These are phyloP conservation scores for Gossypium arboreum DNA, from an alignment of 345 rosid genomes.

Conservation along the genomic window DNA sequence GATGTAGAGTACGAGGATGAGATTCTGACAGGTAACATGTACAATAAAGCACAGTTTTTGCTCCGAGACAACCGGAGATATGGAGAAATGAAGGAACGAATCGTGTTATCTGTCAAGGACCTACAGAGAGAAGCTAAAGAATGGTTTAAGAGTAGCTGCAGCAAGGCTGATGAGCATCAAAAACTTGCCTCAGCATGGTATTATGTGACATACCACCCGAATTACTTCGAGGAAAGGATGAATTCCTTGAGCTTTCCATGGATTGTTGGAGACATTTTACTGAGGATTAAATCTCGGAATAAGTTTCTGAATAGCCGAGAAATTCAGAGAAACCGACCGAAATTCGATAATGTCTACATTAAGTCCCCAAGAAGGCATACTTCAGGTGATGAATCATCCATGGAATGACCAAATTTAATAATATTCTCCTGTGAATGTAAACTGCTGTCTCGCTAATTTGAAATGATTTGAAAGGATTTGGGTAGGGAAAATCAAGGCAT, in stretches of 20 bases:
- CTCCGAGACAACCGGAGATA: conserved; percentile 73
- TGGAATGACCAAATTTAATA: not conserved
- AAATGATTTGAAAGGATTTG: no score
- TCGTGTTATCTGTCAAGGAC: conserved; percentile 44
- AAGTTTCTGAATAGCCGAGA: conserved; percentile 40
- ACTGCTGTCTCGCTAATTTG: not conserved
- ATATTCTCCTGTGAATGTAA: not conserved
- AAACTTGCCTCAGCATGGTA: conserved; percentile 89
- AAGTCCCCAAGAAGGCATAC: conserved; percentile 16
- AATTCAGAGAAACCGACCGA: conserved; percentile 7
- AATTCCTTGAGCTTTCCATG: conserved; percentile 79
- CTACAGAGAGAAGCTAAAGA: conserved; percentile 57
- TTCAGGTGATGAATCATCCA: conserved; percentile 7
- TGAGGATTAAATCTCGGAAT: conserved; percentile 51
- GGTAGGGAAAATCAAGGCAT: no score
- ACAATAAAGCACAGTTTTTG: conserved; percentile 51
- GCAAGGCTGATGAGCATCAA: conserved; percentile 32
- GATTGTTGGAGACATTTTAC: conserved; percentile 62
- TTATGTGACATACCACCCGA: conserved; percentile 64
- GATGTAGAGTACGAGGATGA: conserved; percentile 70
- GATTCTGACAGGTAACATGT: conserved; percentile 77
- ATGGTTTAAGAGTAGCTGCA: conserved; percentile 68
- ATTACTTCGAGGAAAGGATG: conserved; percentile 25
- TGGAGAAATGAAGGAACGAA: conserved; percentile 75
- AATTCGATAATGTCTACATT: not conserved